A percentile compares a stretch with the other conserved stretches of the same genome.
Conservation (phyloP, 495 filamentous ascomycete genomes). For the Aspergillus saccharolyticus region DNA sequence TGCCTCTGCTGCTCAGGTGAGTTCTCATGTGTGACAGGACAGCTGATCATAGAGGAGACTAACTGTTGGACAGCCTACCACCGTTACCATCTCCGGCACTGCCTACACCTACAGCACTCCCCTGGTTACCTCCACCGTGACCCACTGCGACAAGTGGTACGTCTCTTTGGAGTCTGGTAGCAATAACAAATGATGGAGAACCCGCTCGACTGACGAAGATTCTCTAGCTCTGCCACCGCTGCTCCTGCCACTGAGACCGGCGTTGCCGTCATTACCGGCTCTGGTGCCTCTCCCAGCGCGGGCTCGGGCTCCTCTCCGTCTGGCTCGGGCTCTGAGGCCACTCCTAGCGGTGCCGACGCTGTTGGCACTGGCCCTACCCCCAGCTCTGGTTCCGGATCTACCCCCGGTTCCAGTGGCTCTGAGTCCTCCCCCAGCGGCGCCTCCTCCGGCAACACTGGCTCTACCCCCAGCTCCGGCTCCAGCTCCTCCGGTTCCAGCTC, state of each 20-base stretch:
- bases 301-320: background rate
- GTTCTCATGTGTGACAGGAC: slow-evolving; percentile 34
- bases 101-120: slow-evolving; percentile 65
- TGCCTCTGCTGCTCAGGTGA: slow-evolving; percentile 55
- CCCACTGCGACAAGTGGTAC: slow-evolving; percentile 64
- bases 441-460: background rate
- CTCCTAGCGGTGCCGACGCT: background rate
- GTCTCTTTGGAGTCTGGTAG: slow-evolving; percentile 5
- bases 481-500: too few species aligned
- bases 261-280: background rate
- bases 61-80: slow-evolving; percentile 5
- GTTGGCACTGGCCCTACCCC: background rate
- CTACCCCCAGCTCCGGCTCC: background rate
- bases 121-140: slow-evolving; percentile 55
- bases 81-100: slow-evolving; percentile 63
- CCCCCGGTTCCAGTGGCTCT: background rate
- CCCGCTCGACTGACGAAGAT: background rate
- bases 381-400: background rate
- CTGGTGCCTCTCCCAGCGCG: background rate
- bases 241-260: slow-evolving; percentile 17
- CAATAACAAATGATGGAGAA: slow-evolving; percentile 8
- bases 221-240: slow-evolving; percentile 18
- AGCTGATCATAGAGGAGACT: slow-evolving; percentile 4
- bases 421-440: background rate
- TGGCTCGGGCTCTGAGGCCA: background rate